A percentile compares a stretch with the other conserved stretches of the same genome.
Evolutionary conservation across 2,329 filamentous ascomycete genomes (phyloP).

Genomic region (Aspergillus sp.): DNA sequence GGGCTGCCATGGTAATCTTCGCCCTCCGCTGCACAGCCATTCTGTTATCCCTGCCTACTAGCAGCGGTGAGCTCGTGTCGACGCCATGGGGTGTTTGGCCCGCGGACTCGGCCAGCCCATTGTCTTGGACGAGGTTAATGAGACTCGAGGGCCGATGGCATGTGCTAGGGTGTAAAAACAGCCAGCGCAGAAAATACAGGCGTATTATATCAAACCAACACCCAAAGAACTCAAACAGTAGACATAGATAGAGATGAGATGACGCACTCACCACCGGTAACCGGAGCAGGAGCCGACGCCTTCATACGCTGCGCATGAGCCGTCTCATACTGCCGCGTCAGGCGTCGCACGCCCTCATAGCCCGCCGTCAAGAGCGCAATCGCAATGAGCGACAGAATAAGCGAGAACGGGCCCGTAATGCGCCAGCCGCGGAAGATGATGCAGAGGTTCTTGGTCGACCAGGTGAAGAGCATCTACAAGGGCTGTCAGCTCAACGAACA

Average conservation of each 20-base stretch:
- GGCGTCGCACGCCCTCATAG: conserved; percentile 79
- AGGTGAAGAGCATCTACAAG: conserved; percentile 90
- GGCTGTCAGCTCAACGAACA: no score
- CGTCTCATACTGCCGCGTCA: conserved; percentile 66
- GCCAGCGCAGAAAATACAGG: no score
- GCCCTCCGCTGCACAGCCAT: conserved; percentile 54
- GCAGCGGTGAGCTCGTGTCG: conserved; percentile 59
- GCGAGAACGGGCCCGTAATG: conserved; percentile 61
- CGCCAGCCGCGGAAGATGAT: conserved; percentile 93
- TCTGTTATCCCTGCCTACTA: conserved; percentile 62
- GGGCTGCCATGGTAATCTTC: conserved; percentile 66
- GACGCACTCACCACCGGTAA: conserved; percentile 23
- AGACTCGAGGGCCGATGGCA: conserved; percentile 12
- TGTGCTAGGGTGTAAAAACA: no score
- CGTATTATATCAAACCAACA: no score
- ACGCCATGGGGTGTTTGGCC: conserved; percentile 10
- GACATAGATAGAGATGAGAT: conserved; percentile 4
- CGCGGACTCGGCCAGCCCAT: conserved; percentile 16
- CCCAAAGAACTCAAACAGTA: no score
- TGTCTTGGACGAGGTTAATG: conserved; percentile 25
- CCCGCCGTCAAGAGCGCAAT: conserved; percentile 79
- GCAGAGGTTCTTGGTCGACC: conserved; percentile 87
- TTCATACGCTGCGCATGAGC: conserved; percentile 42
- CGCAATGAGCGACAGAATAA: conserved; percentile 72
- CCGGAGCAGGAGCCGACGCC: conserved; percentile 30